phyloP scores from a whole-genome alignment of 345 rosid species.

The Brassica carinata region DNA sequence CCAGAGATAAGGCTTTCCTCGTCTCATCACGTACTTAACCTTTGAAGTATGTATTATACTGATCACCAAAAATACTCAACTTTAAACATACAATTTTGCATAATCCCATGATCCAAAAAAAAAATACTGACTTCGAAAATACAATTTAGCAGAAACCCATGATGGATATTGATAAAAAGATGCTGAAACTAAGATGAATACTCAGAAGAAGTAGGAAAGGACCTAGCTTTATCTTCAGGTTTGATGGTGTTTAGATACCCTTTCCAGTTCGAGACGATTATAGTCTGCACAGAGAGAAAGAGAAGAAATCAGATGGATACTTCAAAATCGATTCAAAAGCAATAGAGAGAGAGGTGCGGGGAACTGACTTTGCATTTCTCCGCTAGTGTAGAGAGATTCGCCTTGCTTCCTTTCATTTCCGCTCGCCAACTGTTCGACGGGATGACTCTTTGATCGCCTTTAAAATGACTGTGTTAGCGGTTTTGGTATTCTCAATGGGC shows the following conservation, averaged over 20 bases:
- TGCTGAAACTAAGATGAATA: background rate
- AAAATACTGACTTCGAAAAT: background rate
- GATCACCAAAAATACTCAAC: background rate
- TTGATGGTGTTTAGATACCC: conserved; percentile 73
- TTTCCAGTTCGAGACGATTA: conserved; percentile 83
- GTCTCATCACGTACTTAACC: conserved; percentile 68
- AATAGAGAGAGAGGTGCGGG: background rate
- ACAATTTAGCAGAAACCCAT: background rate
- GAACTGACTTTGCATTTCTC: background rate
- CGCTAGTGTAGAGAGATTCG: background rate
- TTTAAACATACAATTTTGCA: background rate
- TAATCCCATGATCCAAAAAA: background rate
- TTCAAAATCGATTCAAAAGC: background rate
- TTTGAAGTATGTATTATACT: conserved; percentile 77
- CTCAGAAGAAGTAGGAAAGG: background rate
- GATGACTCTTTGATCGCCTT: background rate
- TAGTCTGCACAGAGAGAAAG: conserved; percentile 49
- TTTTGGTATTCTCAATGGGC: background rate
- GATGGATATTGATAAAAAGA: background rate
- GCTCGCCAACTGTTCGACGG: background rate
- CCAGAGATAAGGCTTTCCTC: conserved; percentile 85
- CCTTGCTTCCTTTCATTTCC: background rate
- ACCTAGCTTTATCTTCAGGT: conserved; percentile 90
- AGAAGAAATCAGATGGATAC: background rate
- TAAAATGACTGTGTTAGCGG: background rate